These are phyloP conservation scores for Leptomonas pyrrhocoris DNA, from an alignment of 208 protist species.

Conservation along the genomic window DNA sequence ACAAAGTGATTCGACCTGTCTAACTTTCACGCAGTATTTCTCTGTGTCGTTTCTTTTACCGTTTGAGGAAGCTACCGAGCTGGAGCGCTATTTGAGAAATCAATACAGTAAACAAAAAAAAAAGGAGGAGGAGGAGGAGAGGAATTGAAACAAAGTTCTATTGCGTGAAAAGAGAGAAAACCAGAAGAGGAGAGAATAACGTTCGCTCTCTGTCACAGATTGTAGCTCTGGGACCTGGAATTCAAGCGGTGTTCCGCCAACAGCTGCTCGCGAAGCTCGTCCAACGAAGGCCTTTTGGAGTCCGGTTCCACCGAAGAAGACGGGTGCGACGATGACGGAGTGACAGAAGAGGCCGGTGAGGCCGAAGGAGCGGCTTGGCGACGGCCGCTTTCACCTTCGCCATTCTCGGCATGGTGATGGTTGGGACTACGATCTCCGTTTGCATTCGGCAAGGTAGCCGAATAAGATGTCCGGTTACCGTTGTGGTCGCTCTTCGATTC, in stretches of 20 bases:
- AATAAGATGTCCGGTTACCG: background rate
- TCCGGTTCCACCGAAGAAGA: constrained; percentile 10
- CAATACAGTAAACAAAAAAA: no score
- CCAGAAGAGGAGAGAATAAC: constrained; percentile 25
- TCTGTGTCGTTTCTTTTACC: no score
- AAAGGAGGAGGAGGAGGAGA: background rate
- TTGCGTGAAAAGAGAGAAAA: constrained; percentile 1
- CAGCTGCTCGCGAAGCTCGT: constrained; percentile 22
- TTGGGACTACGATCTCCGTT: background rate
- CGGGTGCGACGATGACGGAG: constrained; percentile 7
- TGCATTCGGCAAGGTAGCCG: background rate
- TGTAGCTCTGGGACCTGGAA: constrained; percentile 2
- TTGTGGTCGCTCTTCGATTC: constrained; percentile 6
- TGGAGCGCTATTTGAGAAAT: no score
- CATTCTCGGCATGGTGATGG: background rate
- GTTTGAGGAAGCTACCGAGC: no score
- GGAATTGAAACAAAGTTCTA: background rate
- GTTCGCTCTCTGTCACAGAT: constrained; percentile 1
- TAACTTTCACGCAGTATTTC: no score
- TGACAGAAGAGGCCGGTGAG: background rate
- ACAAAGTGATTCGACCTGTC: no score
- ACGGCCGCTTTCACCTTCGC: background rate
- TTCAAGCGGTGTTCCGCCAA: constrained; percentile 10
- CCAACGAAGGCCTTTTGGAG: constrained; percentile 1
- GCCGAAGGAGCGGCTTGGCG: background rate